Base-by-base conservation (phyloP, 148 eudicot species). In the Camellia lanceoleosa region DNA sequence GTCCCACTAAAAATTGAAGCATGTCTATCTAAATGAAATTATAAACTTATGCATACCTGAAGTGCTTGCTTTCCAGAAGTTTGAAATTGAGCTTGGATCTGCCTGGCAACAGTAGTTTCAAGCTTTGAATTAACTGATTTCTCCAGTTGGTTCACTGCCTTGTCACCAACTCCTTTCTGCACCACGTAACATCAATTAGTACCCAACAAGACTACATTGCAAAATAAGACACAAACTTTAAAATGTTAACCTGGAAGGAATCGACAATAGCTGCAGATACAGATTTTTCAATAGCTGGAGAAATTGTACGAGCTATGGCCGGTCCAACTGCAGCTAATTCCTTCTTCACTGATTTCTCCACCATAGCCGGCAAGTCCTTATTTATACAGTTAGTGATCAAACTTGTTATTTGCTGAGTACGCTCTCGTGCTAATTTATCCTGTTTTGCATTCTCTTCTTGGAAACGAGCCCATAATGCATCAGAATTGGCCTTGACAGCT, bases 41-140 rank as follows among this genome's bases (percentile, higher is more conserved):
- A 81, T 5, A 67, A 54, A 80, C 9, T 20, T 49, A 56, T 41
- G 44, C 75, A 73, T 83, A 94, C 98, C 95, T 94, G 98, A 78
- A 96, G 93, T 74, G 92, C 91, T 88, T 96, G 99, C 85, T 89
- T 96, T 80, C 92, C 99, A 83, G 95, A 92, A 68, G 97, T 92
- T 84, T 92, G 98, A 68, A 94, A 94, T 84, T 97, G 99, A 9
- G 85, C 76, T 87, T 90, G 98, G 82, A 97, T 92, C 71, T 92
- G 99, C 82, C 96, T 88, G 20, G 91, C 90, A 86, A 96, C 87
- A 56, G 87, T 88, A 65, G 89, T 87, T 85, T 96, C 99, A 79
- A 96, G 86, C 83, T 91, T 96, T 56, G 89, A 85, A 78, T 87
- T 92, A 43, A 92, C 85, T 47, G 97, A 90, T 85, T 89, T 96